These are phyloP conservation scores for Carex arenaria DNA, from an alignment of 202 grass and related monocot species.

Conservation along the genomic window DNA sequence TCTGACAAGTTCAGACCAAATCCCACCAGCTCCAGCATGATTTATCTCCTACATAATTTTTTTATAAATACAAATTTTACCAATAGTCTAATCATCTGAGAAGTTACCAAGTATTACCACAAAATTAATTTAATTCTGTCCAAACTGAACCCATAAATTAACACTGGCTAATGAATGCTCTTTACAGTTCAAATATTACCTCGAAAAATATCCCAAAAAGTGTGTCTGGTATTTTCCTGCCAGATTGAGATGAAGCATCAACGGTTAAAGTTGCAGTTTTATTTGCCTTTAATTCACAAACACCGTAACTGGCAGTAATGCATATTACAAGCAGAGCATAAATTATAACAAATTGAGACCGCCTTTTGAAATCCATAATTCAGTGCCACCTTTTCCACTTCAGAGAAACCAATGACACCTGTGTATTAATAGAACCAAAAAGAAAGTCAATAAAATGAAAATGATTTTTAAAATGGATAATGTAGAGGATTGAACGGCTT, in stretches of 20 bases:
- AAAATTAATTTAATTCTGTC: neutral
- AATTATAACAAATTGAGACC: neutral
- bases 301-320: conserved; percentile 23
- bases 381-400: neutral
- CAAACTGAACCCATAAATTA: neutral
- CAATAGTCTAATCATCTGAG: neutral
- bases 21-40: conserved; percentile 78
- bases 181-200: conserved; percentile 34
- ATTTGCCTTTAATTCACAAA: conserved; percentile 23
- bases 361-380: conserved; percentile 34
- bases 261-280: conserved; percentile 41
- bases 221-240: conserved; percentile 62
- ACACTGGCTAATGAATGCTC: neutral
- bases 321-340: conserved; percentile 38
- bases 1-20: conserved; percentile 70
- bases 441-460: conserved; percentile 9
- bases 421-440: neutral
- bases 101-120: neutral
- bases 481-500: neutral
- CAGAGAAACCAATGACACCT: neutral
- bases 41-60: conserved; percentile 64
- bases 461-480: neutral
- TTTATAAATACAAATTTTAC: neutral
- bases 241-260: conserved; percentile 39
- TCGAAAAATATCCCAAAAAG: conserved; percentile 97